A percentile compares a stretch with the other conserved stretches of the same genome.
Conservation (phyloP, 2,329 filamentous ascomycete species). For the Botrytis byssoidea region DNA sequence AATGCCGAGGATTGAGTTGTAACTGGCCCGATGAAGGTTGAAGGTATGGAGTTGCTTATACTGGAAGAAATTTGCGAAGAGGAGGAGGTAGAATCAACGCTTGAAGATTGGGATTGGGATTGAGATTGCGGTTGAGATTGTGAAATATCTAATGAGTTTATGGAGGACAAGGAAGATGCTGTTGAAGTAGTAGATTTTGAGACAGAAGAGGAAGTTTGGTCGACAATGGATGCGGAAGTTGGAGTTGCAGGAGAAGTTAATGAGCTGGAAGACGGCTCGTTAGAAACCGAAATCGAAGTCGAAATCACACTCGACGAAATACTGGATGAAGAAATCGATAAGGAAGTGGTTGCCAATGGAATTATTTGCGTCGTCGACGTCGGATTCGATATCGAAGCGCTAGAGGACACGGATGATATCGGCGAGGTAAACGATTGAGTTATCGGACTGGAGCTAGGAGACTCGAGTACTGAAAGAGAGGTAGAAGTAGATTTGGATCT, state of each 20-base stretch:
- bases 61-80: neutral
- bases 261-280: too few relatives aligned
- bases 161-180: neutral
- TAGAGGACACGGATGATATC: neutral
- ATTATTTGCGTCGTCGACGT: neutral
- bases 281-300: neutral
- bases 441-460: neutral
- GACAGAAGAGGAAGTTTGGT: neutral
- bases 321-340: neutral
- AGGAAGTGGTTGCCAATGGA: neutral
- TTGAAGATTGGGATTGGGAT: neutral
- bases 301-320: neutral
- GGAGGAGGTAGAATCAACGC: too few relatives aligned
- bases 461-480: neutral
- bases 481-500: neutral
- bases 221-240: too few relatives aligned
- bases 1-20: too few relatives aligned
- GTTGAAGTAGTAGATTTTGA: neutral
- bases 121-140: neutral
- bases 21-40: neutral
- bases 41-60: neutral
- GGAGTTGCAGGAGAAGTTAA: neutral
- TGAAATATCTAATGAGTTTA: rapidly evolving
- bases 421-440: neutral
- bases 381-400: neutral